Conservation (phyloP, 306 rosid genomes). For the Lithocarpus polystachyus region DNA sequence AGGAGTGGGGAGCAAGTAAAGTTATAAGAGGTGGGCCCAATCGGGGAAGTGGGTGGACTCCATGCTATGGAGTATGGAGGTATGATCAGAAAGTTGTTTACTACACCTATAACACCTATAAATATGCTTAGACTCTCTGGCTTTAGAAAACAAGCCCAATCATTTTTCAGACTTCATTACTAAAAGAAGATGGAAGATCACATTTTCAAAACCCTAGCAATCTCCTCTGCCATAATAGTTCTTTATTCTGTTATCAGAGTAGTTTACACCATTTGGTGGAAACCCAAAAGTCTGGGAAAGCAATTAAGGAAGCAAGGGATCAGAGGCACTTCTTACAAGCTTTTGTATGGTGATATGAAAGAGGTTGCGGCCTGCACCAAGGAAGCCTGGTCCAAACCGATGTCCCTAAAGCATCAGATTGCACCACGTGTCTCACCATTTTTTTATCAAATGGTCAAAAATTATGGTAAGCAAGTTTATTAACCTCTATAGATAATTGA, state of each 20-base stretch:
- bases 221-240: constrained; percentile 4
- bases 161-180: neutral
- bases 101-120: neutral
- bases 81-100: too few relatives aligned
- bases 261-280: constrained; percentile 31
- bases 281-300: constrained; percentile 33
- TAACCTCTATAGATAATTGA: neutral
- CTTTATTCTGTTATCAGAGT: constrained; percentile 14
- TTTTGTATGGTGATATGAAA: constrained; percentile 34
- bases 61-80: neutral
- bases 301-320: constrained; percentile 38
- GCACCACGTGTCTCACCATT: constrained; percentile 45
- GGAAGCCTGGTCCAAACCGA: constrained; percentile 33
- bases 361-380: constrained; percentile 22
- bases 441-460: constrained; percentile 25
- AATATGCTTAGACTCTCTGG: neutral
- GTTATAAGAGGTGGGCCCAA: too few relatives aligned
- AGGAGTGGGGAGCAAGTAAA: too few relatives aligned
- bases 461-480: constrained; percentile 27
- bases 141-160: neutral
- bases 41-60: too few relatives aligned
- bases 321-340: constrained; percentile 39
- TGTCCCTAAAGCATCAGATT: constrained; percentile 28
- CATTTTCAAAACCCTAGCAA: constrained; percentile 15
- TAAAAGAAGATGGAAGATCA: constrained; percentile 22